Conservation (phyloP, 2,329 filamentous ascomycete genomes). For the Lachnellula suecica region DNA sequence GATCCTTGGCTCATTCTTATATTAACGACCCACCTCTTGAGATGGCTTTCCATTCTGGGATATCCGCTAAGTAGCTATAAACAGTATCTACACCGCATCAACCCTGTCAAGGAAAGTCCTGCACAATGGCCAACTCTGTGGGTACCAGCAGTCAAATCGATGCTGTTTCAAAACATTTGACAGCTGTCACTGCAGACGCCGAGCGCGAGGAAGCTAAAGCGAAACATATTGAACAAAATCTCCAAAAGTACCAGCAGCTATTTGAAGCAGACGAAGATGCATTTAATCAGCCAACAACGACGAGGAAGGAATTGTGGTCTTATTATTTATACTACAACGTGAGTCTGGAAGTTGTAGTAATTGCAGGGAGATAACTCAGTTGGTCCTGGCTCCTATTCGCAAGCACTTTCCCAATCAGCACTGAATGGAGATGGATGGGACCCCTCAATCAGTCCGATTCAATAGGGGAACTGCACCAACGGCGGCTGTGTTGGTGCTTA, state of each 20-base stretch:
- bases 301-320: constrained; percentile 40
- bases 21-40: neutral
- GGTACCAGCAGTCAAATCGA: constrained; percentile 8
- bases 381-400: constrained; percentile 40
- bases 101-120: neutral
- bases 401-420: constrained; percentile 41
- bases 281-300: constrained; percentile 39
- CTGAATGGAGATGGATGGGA: constrained; percentile 38
- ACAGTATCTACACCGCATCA: neutral
- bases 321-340: constrained; percentile 45
- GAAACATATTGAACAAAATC: constrained; percentile 21
- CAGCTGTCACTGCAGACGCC: neutral
- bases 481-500: constrained; percentile 39
- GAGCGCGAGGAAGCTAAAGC: constrained; percentile 15
- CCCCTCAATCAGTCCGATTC: constrained; percentile 32
- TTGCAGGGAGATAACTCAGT: constrained; percentile 40
- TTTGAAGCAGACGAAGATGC: constrained; percentile 37
- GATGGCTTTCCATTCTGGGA: constrained; percentile 3
- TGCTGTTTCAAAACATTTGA: constrained; percentile 3
- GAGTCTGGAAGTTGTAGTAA: constrained; percentile 1
- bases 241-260: constrained; percentile 34
- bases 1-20: no score
- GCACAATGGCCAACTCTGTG: constrained; percentile 9
- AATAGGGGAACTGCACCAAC: constrained; percentile 23
- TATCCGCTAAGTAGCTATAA: no score